Evolutionary conservation across 2,329 filamentous ascomycete species (phyloP), one percentile per base, ranked within the genome.

Genomic region (Colletotrichum incanum): DNA sequence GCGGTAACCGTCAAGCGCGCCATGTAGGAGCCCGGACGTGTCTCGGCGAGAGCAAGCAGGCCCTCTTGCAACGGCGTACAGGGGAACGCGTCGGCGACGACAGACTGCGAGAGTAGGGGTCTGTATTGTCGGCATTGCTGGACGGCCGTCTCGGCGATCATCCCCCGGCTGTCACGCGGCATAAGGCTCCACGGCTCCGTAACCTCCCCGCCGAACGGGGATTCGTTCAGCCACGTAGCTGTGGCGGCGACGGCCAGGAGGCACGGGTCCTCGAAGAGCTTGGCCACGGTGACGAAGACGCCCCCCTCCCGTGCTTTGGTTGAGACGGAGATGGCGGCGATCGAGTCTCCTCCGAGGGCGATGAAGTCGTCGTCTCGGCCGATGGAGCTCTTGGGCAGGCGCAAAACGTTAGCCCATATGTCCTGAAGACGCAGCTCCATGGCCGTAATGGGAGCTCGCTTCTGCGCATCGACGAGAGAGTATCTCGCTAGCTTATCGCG

Each of bases 321-420:
- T 1, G 54, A 45, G 5, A 68, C 45, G 6, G 34, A 28, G 45
- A 68, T 68, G 26, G 66, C 66, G 20, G 41, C 54, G 50, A 41
- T 60, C 8, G 45, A 62, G 78, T 91, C 88, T 26, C 89, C 89
- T 1, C 89, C 89, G 0, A 90, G 82, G 6, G 84, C 83, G 82
- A 91, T 90, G 79, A 91, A 91, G 79, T 86, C 88, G 75, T 90
- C 86, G 7, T 89, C 85, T 0, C 85, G 78, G 1, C 86, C 82
- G 45, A 90, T 87, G 4, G 84, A 80, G 2, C 86, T 81, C 3
- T 83, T 72, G 58, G 37, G 37, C 11, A 61, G n/a, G 5, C 75
- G 75, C 7, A 86, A 77, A 0, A 83, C 75, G 0, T 78, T 74
- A 7, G 78, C 77, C 83, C 84, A 86, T 47, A 80, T 73, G 23